Base-by-base conservation (phyloP, 108 stramenopile species). In the Hondaea fermentalgiana region DNA sequence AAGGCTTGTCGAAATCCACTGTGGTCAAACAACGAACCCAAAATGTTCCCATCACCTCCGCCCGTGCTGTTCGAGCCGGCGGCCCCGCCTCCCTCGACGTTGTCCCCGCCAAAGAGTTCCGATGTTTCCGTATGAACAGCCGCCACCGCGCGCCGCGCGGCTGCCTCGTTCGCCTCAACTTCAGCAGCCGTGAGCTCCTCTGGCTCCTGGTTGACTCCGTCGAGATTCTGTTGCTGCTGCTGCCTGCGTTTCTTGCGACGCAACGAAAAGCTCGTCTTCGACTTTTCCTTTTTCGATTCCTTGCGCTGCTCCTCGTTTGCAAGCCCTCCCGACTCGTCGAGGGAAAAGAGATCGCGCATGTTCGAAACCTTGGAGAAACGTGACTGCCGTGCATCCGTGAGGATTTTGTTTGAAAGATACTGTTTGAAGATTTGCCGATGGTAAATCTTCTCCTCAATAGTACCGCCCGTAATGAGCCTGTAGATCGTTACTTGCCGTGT, bases 381-480 rank as follows among this genome's bases (percentile, higher is more conserved):
- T 58, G 93, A 90, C 90, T 98, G 97, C 83, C 94, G 94, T 19
- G 97, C 95, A 90, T 98, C 97, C 87, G 96, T 95, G 21, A 98
- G 91, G 5, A 98, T 94, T 55, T 95, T 94, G 88, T 98, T 98
- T 6, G 97, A 94, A 4, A 98, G 72, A 3, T 97, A 96, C 57
- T 96, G 97, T 91, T 99, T 99, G 94, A 98, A 99, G 60, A 99
- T 98, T 87, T 99, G 99, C 5, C 99, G 92, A 87, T 99, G 98
- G 91, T 99, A 99, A 21, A 99, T 98, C 91, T 98, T 98, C 90
- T 97, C 97, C 92, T 97, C 97, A 64, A 97, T 96, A 19, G 97
- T 96, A 23, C 96, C 96, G 4, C 92, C 92, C 49, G 95, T 94
- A n/a, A 97, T 92, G 10, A 97, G 88, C 5, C 96, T 92, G 90